phyloP scores from a whole-genome alignment of 179 eudicot genomes.

The Gypsophila paniculata region DNA sequence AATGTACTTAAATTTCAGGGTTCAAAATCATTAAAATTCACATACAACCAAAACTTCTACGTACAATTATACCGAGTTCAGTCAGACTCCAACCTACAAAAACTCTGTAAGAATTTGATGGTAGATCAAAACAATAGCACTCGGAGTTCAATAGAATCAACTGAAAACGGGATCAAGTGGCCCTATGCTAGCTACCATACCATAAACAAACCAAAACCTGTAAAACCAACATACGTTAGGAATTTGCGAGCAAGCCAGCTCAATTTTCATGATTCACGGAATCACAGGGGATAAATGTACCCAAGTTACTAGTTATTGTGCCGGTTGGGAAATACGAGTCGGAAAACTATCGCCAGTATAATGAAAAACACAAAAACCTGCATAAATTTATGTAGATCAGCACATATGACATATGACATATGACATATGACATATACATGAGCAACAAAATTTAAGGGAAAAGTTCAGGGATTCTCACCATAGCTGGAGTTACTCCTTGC shows the following conservation, averaged over 20 bases:
- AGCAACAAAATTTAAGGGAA: neutral
- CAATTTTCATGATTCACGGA: neutral
- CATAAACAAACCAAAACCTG: neutral
- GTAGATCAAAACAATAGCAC: too few relatives aligned
- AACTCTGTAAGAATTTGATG: too few relatives aligned
- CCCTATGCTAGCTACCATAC: neutral
- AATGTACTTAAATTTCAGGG: too few relatives aligned
- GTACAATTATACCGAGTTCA: too few relatives aligned
- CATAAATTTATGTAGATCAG: slow-evolving; percentile 8
- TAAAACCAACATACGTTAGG: neutral
- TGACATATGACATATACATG: neutral
- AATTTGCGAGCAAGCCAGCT: neutral
- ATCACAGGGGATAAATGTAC: neutral
- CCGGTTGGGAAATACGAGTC: slow-evolving; percentile 25
- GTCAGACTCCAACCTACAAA: too few relatives aligned
- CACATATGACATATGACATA: too few relatives aligned
- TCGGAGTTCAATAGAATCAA: too few relatives aligned
- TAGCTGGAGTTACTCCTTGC: slow-evolving; percentile 36
- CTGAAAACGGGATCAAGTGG: too few relatives aligned
- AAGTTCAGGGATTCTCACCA: slow-evolving; percentile 41
- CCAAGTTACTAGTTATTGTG: slow-evolving; percentile 16
- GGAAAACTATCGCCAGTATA: slow-evolving; percentile 32
- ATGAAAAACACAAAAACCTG: slow-evolving; percentile 35
- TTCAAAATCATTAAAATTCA: too few relatives aligned
- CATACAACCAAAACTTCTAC: neutral